Evolutionary conservation across 768 basidiomycete species (phyloP), one percentile per base, ranked within the genome.

Genomic region (Sistotremastrum suecicum): DNA sequence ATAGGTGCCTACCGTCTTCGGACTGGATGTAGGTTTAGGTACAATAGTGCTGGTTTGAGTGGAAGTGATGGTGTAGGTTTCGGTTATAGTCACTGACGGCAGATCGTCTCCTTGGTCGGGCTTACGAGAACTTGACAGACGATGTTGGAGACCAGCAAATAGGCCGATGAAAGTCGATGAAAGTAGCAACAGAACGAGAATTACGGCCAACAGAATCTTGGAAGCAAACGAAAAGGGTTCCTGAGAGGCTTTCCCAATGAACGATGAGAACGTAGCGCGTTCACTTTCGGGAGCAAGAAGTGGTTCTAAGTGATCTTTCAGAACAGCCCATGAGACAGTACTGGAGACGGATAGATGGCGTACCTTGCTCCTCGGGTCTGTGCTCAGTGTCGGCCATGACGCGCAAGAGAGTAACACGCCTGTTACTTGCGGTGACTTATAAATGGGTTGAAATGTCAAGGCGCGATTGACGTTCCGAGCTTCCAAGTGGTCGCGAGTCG

Each of bases 81-180:
- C 34, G 32, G 42, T 32, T 33, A 34, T 30, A 43, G 10, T 9
- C 32, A 53, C 50, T 34, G 62, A 62, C 37, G 33, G 33, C 10
- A 32, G 29, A 30, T 30, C 33, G 12, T 29, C 33, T 48, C 31
- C 37, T 58, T 56, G 56, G 62, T 59, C 55, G 56, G 56, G 55
- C 61, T 59, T 61, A 60, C 57, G 35, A 43, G 53, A 48, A 54
- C 50, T 32, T 48, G 8, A 37, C 44, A 90, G 70, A 50, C 77
- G 80, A 56, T 85, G 82, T 58, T 88, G 78, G 1, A 82, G 80
- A 7, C 95, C 95, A 33, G 89, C 83, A 60, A 91, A 97, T 4
- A 99, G 68, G 7, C 94, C 94, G 50, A 92, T 80, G 62, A 94
- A 92, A n/a, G 87, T 71, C 5, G 86, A 83, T 52, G 76, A 79